phyloP scores from a whole-genome alignment of 2,329 filamentous ascomycete species.

The Pseudocercospora eumusae region DNA sequence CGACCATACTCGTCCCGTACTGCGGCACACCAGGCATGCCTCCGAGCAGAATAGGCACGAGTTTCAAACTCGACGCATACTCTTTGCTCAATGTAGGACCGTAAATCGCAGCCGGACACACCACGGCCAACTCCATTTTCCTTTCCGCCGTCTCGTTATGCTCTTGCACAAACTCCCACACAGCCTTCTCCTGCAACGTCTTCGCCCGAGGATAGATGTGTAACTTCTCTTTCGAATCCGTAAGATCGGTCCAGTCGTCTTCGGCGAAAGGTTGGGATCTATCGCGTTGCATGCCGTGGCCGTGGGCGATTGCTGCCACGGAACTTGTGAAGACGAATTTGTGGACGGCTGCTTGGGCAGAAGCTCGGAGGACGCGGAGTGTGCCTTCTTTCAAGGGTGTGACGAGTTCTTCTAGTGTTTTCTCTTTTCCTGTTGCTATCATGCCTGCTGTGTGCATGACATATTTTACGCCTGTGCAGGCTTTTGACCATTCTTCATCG shows the following conservation, averaged over 20 bases:
- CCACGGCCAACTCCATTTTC: constrained; percentile 18
- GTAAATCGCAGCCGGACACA: constrained; percentile 23
- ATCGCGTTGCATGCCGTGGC: constrained; percentile 18
- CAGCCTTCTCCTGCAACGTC: constrained; percentile 25
- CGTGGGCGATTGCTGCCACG: constrained; percentile 23
- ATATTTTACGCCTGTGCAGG: constrained; percentile 18
- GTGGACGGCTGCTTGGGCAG: constrained; percentile 16
- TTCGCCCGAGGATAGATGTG: constrained; percentile 26
- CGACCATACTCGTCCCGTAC: constrained; percentile 25
- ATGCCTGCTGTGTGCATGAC: constrained; percentile 24
- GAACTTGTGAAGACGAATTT: constrained; percentile 25
- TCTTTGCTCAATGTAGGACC: constrained; percentile 23
- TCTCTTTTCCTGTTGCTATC: constrained; percentile 27
- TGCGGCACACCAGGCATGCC: constrained; percentile 24
- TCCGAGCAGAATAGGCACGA: constrained; percentile 19
- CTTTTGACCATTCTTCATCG: constrained; percentile 21
- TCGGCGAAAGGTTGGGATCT: constrained; percentile 24
- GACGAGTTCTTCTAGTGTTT: constrained; percentile 22
- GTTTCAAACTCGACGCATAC: constrained; percentile 23
- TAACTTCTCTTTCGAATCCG: constrained; percentile 23
- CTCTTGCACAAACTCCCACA: constrained; percentile 20
- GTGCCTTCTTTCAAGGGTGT: constrained; percentile 19
- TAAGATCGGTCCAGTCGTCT: constrained; percentile 27
- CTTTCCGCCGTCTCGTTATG: neutral
- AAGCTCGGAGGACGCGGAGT: constrained; percentile 17